Conservation (phyloP, 495 filamentous ascomycete species). For the Oleoguttula mirabilis region DNA sequence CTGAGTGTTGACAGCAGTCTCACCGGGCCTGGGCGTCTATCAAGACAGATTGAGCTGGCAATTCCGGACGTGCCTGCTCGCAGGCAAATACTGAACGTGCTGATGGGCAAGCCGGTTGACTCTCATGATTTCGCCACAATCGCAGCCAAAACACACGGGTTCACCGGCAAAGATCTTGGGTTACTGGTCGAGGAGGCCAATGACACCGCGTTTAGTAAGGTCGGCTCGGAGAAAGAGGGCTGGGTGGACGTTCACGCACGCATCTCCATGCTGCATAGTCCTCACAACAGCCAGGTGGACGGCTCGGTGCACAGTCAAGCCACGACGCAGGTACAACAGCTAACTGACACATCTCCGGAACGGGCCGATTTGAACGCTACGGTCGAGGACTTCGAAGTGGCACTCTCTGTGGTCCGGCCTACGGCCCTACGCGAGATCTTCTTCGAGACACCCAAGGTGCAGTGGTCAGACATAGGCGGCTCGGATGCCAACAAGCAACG, state of each 20-base stretch:
- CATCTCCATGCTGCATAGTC: neutral
- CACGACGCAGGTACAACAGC: conserved; percentile 6
- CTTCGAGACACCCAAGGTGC: conserved; percentile 72
- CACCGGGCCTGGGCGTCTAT: conserved; percentile 52
- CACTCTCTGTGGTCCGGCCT: conserved; percentile 51
- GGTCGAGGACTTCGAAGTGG: conserved; percentile 42
- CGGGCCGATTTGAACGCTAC: conserved; percentile 11
- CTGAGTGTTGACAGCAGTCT: conserved; percentile 58
- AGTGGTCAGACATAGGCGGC: conserved; percentile 85
- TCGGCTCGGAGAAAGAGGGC: neutral
- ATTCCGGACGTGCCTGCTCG: conserved; percentile 63
- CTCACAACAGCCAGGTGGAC: conserved; percentile 1
- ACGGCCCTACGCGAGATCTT: conserved; percentile 86
- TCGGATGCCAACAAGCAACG: conserved; percentile 66
- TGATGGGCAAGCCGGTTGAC: conserved; percentile 29
- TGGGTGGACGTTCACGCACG: neutral
- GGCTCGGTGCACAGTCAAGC: conserved; percentile 9
- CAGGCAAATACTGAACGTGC: conserved; percentile 56
- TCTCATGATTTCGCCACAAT: conserved; percentile 24
- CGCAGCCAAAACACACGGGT: conserved; percentile 53
- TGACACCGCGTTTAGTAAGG: neutral
- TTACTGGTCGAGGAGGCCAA: conserved; percentile 33
- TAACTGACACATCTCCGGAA: neutral
- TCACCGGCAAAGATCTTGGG: conserved; percentile 53
- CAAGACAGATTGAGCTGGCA: conserved; percentile 64